Evolutionary conservation across 441 rosid genomes (phyloP), one percentile per base, ranked within the genome.

Genomic region (Kokia cookei): DNA sequence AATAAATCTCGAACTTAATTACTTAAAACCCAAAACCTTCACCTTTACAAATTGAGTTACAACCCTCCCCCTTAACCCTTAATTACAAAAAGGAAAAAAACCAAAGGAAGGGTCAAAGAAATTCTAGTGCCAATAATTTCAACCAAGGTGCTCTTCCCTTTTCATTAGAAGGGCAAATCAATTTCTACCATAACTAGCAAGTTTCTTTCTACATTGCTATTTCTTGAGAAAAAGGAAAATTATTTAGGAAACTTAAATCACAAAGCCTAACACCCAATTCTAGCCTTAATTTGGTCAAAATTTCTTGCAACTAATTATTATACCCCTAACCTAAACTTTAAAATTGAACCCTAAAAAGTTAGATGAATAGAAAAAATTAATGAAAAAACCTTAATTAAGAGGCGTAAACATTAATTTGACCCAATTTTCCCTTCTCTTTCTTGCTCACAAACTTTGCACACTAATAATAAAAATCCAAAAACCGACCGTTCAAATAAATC

Each of bases 401-500:
- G 73, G 62, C 80, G 84, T 77, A 78, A 76, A 61, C 76, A 72
- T 79, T 78, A 72, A 76, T 69, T 73, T 59, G 61, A 63, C 79
- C 81, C 83, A 70, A 62, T 24, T 61, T n/a, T 7, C 14, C 42
- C 26, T 3, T 13, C 42, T 48, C 53, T 59, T 22, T 32, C 35
- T 7, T 13, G 5, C 6, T 32, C 65, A 19, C 24, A 68, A 22
- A 5, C 11, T 51, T 26, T 10, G 26, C 11, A 58, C 14, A 57
- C 6, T 10, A 32, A 35, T 19, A 47, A 50, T 6, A n/a, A 37
- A 60, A 55, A 48, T 67, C 47, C 78, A 72, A 65, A 55, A 82
- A 60, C 77, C 73, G 84, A 85, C 78, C 74, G 69, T 62, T 71
- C 88, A 84, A 74, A 85, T 26, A 75, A 75, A 65, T 17, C 26